These are phyloP conservation scores for Monilinia fructigena DNA, from an alignment of 2,329 filamentous ascomycete species.

Conservation along the genomic window DNA sequence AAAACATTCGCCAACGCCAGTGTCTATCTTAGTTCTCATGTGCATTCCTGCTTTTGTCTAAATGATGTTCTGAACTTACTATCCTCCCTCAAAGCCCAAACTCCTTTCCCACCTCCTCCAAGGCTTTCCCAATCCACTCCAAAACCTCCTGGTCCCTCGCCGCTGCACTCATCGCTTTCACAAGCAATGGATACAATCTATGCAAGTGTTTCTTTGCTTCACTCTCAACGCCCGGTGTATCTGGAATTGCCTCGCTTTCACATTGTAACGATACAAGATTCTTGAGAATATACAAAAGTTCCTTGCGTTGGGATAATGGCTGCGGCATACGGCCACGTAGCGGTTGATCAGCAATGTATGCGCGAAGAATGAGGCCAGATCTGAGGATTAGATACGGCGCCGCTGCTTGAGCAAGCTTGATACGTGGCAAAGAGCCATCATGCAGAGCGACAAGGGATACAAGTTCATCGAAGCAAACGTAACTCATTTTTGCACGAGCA, in stretches of 20 bases:
- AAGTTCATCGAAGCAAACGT: slow-evolving; percentile 77
- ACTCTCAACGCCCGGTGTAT: slow-evolving; percentile 51
- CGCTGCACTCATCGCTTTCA: slow-evolving; percentile 60
- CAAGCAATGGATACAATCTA: slow-evolving; percentile 75
- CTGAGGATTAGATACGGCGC: slow-evolving; percentile 82
- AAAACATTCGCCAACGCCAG: slow-evolving; percentile 7
- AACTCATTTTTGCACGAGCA: slow-evolving; percentile 69
- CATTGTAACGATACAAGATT: slow-evolving; percentile 66
- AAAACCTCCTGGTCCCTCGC: slow-evolving; percentile 62
- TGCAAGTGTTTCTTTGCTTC: slow-evolving; percentile 72
- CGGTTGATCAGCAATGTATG: slow-evolving; percentile 88
- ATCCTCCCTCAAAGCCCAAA: slow-evolving; percentile 40
- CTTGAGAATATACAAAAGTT: slow-evolving; percentile 70
- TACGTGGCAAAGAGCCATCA: slow-evolving; percentile 41
- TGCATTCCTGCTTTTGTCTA: slow-evolving; percentile 14
- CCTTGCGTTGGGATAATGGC: slow-evolving; percentile 75
- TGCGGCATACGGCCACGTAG: slow-evolving; percentile 86
- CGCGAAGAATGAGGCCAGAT: slow-evolving; percentile 74
- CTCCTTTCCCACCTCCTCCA: slow-evolving; percentile 62
- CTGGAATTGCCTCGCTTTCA: slow-evolving; percentile 67
- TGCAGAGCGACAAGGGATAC: slow-evolving; percentile 62
- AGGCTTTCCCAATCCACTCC: slow-evolving; percentile 55
- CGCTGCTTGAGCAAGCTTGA: slow-evolving; percentile 65
- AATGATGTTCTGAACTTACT: slow-evolving; percentile 3
- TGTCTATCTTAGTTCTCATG: neutral